Conservation (phyloP, 306 rosid genomes). For the Luffa acutangula region DNA sequence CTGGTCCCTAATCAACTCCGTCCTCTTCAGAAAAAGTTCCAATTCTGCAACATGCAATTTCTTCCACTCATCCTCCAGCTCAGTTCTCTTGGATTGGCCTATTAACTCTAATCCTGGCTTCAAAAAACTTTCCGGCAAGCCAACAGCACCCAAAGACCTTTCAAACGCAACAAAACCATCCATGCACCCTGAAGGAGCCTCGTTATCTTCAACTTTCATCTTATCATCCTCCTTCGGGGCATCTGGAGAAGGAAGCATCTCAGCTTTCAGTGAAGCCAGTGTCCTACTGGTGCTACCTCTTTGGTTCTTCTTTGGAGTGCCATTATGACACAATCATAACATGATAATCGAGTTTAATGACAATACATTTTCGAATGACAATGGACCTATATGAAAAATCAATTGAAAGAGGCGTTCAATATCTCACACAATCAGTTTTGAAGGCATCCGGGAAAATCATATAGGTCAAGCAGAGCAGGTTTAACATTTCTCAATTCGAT, state of each 20-base stretch:
- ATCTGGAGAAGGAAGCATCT: neutral
- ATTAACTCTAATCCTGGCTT: conserved; percentile 30
- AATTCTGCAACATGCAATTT: conserved; percentile 32
- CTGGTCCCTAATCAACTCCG: conserved; percentile 24
- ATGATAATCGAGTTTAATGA: neutral
- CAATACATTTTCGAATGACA: neutral
- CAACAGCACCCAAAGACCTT: conserved; percentile 11
- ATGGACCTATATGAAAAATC: neutral
- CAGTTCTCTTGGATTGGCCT: conserved; percentile 27
- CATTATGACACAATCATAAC: neutral
- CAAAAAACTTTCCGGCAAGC: conserved; percentile 18
- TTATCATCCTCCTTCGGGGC: conserved; percentile 11
- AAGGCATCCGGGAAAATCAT: neutral
- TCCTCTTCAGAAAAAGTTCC: conserved; percentile 26
- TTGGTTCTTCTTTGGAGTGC: too few relatives aligned
- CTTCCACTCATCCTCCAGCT: conserved; percentile 42
- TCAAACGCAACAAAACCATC: conserved; percentile 17
- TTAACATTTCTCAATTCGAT: neutral
- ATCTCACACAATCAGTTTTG: neutral
- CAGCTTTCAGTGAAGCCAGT: conserved; percentile 16
- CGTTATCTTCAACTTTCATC: conserved; percentile 1
- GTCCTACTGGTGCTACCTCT: conserved; percentile 15
- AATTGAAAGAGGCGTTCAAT: neutral
- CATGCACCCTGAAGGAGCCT: neutral
- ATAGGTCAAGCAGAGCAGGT: neutral